Evolutionary conservation across 148 eudicot genomes (phyloP), one percentile per base, ranked within the genome.

Genomic region (Arctostaphylos glauca): DNA sequence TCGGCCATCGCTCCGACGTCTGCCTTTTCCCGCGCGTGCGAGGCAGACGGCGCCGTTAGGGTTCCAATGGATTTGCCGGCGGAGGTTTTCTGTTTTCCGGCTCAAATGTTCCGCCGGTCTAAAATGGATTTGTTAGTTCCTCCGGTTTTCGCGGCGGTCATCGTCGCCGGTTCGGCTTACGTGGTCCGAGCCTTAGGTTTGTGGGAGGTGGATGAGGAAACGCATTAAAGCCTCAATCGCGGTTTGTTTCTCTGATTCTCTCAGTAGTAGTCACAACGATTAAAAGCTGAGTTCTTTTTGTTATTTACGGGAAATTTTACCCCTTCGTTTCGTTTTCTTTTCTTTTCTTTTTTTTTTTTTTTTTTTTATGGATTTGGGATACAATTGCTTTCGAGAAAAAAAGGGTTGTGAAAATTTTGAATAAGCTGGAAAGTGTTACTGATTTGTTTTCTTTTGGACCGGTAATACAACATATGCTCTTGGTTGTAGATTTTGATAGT

Each of bases 61-160:
- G 88, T 95, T 38, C 98, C 97, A 3, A 67, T 92, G 31, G 98
- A 93, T 58, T 52, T 88, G 47, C 95, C 98, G 3, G 81, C 87
- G 3, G 92, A 91, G 86, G 84, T 86, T 5, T 85, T 93, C 9
- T 93, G 98, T 81, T 82, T 95, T 56, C 95, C 95, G 9, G 88
- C 84, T 10, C 83, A 87, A 71, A 53, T 89, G 19, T 93, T 93
- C 66, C 76, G 84, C 62, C 81, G 90, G 78, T 91, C 98, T 0
- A 85, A 85, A 80, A 54, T 91, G 78, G 98, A 95, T 71, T 48
- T 90, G 73, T 6, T 95, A 43, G 94, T 92, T 4, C 95, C 98
- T 41, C 97, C 94, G 2, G 76, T 95, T 25, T 95, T 92, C 62
- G 94, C 98, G 5, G 94, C 95, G 0, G 86, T 88, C 5, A 79